Evolutionary conservation across 2,329 filamentous ascomycete genomes (phyloP).

Genomic region (Coleophoma crateriformis): DNA sequence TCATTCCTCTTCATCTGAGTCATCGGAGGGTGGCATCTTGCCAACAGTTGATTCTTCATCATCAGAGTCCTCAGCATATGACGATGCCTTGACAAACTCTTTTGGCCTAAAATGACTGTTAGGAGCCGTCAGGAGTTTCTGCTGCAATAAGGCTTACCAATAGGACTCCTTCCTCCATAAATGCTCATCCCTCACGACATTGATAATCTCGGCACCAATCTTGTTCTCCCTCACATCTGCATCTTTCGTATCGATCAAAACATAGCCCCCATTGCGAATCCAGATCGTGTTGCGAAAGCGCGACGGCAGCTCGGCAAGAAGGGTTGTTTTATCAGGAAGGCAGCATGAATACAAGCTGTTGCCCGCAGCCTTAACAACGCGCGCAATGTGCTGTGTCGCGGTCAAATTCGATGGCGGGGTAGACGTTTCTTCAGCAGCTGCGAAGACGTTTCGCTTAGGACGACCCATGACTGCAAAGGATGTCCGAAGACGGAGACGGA

Average conservation of each 20-base stretch:
- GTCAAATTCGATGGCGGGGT: slow-evolving; percentile 54
- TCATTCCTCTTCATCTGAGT: slow-evolving; percentile 58
- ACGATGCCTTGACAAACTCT: slow-evolving; percentile 65
- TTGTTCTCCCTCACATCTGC: slow-evolving; percentile 67
- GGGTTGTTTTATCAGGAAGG: slow-evolving; percentile 57
- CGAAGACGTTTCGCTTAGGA: slow-evolving; percentile 71
- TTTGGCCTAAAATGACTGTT: slow-evolving; percentile 56
- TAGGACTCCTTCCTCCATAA: slow-evolving; percentile 84
- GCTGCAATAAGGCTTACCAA: slow-evolving; percentile 51
- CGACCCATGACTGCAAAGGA: slow-evolving; percentile 50
- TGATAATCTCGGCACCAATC: slow-evolving; percentile 83
- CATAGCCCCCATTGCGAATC: slow-evolving; percentile 85
- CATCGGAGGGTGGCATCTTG: slow-evolving; percentile 78
- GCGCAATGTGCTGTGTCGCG: slow-evolving; percentile 64
- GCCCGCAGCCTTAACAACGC: slow-evolving; percentile 75
- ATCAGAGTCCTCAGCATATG: slow-evolving; percentile 58
- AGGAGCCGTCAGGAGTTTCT: slow-evolving; percentile 1
- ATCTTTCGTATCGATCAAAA: slow-evolving; percentile 69
- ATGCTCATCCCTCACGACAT: slow-evolving; percentile 88
- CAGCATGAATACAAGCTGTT: slow-evolving; percentile 84
- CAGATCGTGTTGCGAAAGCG: slow-evolving; percentile 89
- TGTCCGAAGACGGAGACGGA: neutral
- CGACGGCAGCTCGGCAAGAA: slow-evolving; percentile 76
- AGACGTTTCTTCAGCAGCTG: slow-evolving; percentile 67
- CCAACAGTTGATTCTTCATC: slow-evolving; percentile 77